Percentiles rank a stretch among this genome's conserved stretches.
These are phyloP conservation scores for Acacia confusa DNA, from an alignment of 306 rosid species.

Conservation along the genomic window DNA sequence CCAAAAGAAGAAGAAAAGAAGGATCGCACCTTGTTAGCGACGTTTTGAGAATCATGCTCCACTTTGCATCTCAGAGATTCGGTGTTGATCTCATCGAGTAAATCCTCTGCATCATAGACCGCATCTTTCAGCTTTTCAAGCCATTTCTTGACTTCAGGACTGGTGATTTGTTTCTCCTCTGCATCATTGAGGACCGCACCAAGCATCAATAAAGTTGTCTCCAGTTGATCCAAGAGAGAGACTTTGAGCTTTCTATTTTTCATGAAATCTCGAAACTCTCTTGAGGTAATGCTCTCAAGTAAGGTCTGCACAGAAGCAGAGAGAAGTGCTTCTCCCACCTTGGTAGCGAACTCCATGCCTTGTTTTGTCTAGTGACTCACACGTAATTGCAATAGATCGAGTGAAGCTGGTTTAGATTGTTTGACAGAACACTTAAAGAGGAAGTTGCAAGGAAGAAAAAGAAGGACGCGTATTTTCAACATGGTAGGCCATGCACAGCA, in stretches of 20 bases:
- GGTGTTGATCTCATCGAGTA: conserved; percentile 13
- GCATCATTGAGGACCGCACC: conserved; percentile 25
- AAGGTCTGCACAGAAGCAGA: too few species aligned
- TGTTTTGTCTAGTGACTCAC: too few species aligned
- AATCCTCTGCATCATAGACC: conserved; percentile 24
- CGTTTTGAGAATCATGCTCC: neutral
- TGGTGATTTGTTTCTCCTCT: conserved; percentile 17
- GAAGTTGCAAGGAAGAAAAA: too few species aligned
- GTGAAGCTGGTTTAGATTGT: too few species aligned
- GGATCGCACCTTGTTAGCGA: conserved; percentile 29
- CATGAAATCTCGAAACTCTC: conserved; percentile 21
- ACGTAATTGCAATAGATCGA: too few species aligned
- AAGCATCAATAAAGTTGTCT: conserved; percentile 4
- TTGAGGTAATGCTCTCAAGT: neutral
- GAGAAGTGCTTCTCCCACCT: neutral
- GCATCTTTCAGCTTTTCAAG: conserved; percentile 21
- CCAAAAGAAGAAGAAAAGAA: conserved; percentile 19
- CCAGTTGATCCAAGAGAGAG: neutral
- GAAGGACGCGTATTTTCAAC: too few species aligned
- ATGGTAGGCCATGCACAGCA: neutral
- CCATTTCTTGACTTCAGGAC: neutral
- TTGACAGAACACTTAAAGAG: too few species aligned
- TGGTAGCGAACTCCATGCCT: too few species aligned
- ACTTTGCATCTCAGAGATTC: neutral
- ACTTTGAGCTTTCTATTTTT: conserved; percentile 1